Evolutionary conservation across 768 basidiomycete genomes (phyloP), one percentile per base, ranked within the genome.

Genomic region (Astraeus odoratus): DNA sequence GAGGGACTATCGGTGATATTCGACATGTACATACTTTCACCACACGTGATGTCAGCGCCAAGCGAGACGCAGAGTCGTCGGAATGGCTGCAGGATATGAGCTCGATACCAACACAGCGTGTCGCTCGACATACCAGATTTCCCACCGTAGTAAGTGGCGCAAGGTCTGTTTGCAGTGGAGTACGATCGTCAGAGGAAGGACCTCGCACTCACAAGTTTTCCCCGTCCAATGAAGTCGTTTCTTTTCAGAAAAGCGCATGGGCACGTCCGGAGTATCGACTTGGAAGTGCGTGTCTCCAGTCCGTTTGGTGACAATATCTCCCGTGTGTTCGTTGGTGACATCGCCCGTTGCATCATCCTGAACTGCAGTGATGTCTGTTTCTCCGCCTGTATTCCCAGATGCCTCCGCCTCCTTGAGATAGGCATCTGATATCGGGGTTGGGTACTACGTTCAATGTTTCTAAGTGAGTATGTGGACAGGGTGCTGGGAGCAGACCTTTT

Each of bases 131-230:
- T 59, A 91, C 93, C 60, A 98, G 64, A 57, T 99, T 98, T 12
- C 95, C 95, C 30, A 94, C 92, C 0, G 95, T 98, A 1, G 95
- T 97, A 16, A 98, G 66, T 2, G 95, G 95, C 3, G 82, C 81
- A 5, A 84, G 70, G 59, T 84, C 76, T 78, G 38, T 39, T 24
- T 4, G 3, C 16, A 34, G 42, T 8, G 37, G 26, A 35, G 19
- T 54, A 13, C 20, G 72, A 68, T 35, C 74, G 60, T 50, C 69
- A 66, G 69, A 31, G 22, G 15, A 26, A 13, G 18, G 31, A 24
- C 23, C 39, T 6, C 7, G 35, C 6, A 64, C 82, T 36, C 56
- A 89, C 88, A 98, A 1, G 87, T 85, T 64, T 89, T 90, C 2
- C 85, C 89, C 7, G 72, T 65, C 90, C 94, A 98, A 55, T 88